Conservation (phyloP, 257 asterid species). For the Lavandula angustifolia region DNA sequence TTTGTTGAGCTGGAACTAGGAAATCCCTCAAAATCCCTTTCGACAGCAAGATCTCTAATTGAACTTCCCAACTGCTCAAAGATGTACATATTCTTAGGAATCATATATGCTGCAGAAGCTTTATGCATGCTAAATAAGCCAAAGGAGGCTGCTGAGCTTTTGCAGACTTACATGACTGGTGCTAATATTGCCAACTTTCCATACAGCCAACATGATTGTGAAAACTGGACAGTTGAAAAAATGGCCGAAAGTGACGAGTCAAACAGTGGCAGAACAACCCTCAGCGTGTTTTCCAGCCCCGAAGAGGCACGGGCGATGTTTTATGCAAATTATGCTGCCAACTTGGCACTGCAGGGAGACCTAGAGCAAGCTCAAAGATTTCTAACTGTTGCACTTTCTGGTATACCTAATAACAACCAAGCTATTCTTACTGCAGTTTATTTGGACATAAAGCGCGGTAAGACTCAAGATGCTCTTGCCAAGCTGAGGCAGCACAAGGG, state of each 20-base stretch:
- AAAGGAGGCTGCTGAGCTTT: constrained; percentile 71
- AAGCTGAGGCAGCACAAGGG: constrained; percentile 59
- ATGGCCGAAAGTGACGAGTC: constrained; percentile 53
- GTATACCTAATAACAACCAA: constrained; percentile 49
- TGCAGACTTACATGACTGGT: constrained; percentile 49
- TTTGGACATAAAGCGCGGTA: constrained; percentile 65
- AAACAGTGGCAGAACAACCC: constrained; percentile 41
- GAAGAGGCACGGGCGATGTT: constrained; percentile 78
- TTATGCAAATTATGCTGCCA: constrained; percentile 61
- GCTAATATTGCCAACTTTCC: constrained; percentile 55
- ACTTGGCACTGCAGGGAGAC: constrained; percentile 61
- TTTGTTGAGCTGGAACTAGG: constrained; percentile 68
- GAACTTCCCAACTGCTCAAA: constrained; percentile 53
- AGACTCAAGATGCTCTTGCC: constrained; percentile 51
- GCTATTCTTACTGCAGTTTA: constrained; percentile 68
- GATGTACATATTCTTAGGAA: constrained; percentile 60
- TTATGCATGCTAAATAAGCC: constrained; percentile 69
- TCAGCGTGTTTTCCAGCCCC: constrained; percentile 54
- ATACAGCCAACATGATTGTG: constrained; percentile 63
- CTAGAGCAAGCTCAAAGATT: constrained; percentile 56
- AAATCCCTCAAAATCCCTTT: constrained; percentile 66
- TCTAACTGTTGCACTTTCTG: constrained; percentile 51
- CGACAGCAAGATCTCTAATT: constrained; percentile 55
- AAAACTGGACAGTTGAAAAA: constrained; percentile 63
- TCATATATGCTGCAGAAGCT: constrained; percentile 78